Conservation (phyloP, 2,329 filamentous ascomycete genomes). For the Ustulina deusta region DNA sequence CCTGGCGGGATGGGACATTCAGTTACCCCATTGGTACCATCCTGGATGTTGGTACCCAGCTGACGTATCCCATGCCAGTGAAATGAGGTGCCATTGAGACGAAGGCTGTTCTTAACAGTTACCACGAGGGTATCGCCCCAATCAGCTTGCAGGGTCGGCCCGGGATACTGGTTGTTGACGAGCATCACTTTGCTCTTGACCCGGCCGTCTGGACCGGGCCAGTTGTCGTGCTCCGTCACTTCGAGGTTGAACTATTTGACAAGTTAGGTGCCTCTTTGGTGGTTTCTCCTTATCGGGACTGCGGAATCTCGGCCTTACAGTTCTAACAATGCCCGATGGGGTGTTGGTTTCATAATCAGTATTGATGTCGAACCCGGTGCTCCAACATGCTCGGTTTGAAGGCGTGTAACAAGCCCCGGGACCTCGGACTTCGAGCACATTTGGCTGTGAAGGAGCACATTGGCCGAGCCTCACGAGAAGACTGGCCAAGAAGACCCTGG, state of each 20-base stretch:
- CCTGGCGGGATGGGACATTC: slow-evolving; percentile 51
- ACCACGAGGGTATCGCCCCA: slow-evolving; percentile 74
- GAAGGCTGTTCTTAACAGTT: slow-evolving; percentile 77
- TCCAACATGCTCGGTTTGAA: slow-evolving; percentile 47
- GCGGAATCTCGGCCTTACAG: slow-evolving; percentile 28
- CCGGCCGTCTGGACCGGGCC: slow-evolving; percentile 44
- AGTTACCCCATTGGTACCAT: slow-evolving; percentile 54
- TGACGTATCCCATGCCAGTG: slow-evolving; percentile 58
- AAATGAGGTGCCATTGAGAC: slow-evolving; percentile 52
- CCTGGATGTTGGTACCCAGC: slow-evolving; percentile 52
- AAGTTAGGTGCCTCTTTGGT: slow-evolving; percentile 2
- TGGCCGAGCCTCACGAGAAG: slow-evolving; percentile 29
- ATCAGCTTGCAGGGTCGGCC: slow-evolving; percentile 73
- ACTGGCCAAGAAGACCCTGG: slow-evolving; percentile 24
- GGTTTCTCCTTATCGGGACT: slow-evolving; percentile 54
- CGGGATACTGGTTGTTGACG: slow-evolving; percentile 74
- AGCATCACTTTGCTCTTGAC: slow-evolving; percentile 61
- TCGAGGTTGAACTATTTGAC: slow-evolving; percentile 41
- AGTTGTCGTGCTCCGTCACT: slow-evolving; percentile 44
- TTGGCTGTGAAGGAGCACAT: slow-evolving; percentile 30
- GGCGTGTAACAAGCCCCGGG: slow-evolving; percentile 39
- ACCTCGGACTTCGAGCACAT: slow-evolving; percentile 27
- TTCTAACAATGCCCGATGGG: slow-evolving; percentile 37
- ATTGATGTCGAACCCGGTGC: slow-evolving; percentile 43
- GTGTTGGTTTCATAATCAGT: slow-evolving; percentile 46